phyloP scores from a whole-genome alignment of 345 rosid genomes.

The Litchi chinensis region DNA sequence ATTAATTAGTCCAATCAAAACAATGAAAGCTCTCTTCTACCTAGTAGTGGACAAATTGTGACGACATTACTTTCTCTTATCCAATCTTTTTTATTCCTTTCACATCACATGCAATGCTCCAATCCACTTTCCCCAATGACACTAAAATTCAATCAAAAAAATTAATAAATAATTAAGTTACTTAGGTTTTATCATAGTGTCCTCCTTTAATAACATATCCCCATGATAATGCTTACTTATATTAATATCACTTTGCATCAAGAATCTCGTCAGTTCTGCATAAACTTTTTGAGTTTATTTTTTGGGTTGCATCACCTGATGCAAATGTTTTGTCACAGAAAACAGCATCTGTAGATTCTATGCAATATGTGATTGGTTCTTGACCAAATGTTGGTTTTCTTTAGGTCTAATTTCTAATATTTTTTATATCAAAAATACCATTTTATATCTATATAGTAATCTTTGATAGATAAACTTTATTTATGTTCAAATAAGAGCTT shows the following conservation, averaged over 20 bases:
- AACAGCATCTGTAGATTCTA: constrained; percentile 13
- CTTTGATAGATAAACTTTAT: too few species aligned
- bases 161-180: background rate
- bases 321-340: background rate
- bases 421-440: too few species aligned
- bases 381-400: constrained; percentile 24
- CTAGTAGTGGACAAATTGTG: constrained; percentile 31
- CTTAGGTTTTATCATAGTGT: constrained; percentile 26
- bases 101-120: constrained; percentile 41
- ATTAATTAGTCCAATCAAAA: constrained; percentile 21
- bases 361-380: constrained; percentile 28
- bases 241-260: constrained; percentile 23
- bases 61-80: constrained; percentile 26
- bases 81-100: constrained; percentile 17
- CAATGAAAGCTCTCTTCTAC: constrained; percentile 6
- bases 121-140: constrained; percentile 17
- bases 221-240: constrained; percentile 35
- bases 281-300: background rate
- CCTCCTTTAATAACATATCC: constrained; percentile 27
- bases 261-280: constrained; percentile 28
- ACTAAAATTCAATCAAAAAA: constrained; percentile 1
- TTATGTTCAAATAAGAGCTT: background rate
- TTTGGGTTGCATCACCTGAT: background rate
- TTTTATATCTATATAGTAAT: too few species aligned
- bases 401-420: too few species aligned